Evolutionary conservation across 768 basidiomycete genomes (phyloP).

Genomic region (Boletus pseudo-olivaceus): DNA sequence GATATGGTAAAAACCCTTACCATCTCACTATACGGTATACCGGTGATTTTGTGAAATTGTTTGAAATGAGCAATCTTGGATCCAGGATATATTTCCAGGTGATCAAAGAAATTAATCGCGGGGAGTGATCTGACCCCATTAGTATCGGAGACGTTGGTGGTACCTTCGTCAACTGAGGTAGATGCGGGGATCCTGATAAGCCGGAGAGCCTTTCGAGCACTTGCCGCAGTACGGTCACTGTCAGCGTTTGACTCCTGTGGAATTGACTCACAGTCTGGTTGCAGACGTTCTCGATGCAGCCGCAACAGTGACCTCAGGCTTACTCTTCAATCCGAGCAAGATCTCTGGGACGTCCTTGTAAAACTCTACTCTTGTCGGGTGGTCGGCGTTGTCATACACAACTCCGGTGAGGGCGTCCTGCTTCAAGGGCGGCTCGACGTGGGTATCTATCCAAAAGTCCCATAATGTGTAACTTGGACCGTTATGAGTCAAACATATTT

Average conservation of each 20-base stretch:
- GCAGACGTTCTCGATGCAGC: slow-evolving; percentile 75
- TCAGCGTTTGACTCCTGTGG: neutral
- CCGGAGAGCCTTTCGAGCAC: slow-evolving; percentile 72
- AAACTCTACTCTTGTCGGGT: slow-evolving; percentile 49
- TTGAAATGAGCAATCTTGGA: slow-evolving; percentile 84
- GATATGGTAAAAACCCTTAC: slow-evolving; percentile 32
- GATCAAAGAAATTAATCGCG: slow-evolving; percentile 63
- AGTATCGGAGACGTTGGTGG: neutral
- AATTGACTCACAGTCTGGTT: slow-evolving; percentile 54
- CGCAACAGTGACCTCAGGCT: slow-evolving; percentile 52
- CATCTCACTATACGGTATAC: slow-evolving; percentile 79
- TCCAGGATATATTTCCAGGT: slow-evolving; percentile 74
- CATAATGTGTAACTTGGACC: slow-evolving; percentile 72
- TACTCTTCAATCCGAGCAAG: slow-evolving; percentile 50
- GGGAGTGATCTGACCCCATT: slow-evolving; percentile 32
- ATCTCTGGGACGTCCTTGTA: slow-evolving; percentile 77
- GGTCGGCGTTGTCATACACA: slow-evolving; percentile 23
- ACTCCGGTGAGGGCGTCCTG: slow-evolving; percentile 33
- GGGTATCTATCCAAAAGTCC: slow-evolving; percentile 85
- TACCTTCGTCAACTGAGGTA: slow-evolving; percentile 32
- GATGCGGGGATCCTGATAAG: slow-evolving; percentile 51
- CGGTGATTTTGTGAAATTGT: slow-evolving; percentile 65
- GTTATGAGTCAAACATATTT: neutral
- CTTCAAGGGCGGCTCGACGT: slow-evolving; percentile 58
- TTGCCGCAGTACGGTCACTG: slow-evolving; percentile 26